Conservation (phyloP, 2,329 filamentous ascomycete species). For the Endoconidiophora polonica region DNA sequence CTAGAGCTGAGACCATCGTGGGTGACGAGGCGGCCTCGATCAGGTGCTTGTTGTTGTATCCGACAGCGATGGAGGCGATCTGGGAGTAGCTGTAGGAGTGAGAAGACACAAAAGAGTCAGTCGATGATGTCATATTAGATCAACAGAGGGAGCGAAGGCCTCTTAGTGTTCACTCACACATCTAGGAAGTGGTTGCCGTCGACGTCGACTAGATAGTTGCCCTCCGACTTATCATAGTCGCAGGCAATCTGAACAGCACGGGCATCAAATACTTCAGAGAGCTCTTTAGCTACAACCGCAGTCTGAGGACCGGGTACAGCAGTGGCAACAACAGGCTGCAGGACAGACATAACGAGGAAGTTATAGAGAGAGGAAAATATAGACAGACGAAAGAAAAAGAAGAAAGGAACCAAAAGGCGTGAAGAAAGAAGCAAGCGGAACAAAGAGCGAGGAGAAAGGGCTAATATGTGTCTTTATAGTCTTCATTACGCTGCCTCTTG, state of each 20-base stretch:
- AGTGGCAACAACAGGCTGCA: constrained; percentile 21
- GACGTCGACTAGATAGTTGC: constrained; percentile 35
- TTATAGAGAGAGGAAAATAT: constrained; percentile 8
- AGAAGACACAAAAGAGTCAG: neutral
- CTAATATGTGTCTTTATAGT: neutral
- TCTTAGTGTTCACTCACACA: constrained; percentile 22
- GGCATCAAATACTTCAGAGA: constrained; percentile 34
- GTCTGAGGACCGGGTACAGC: constrained; percentile 26
- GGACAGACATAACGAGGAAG: constrained; percentile 12
- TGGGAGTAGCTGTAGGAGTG: constrained; percentile 52
- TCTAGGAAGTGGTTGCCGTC: constrained; percentile 34
- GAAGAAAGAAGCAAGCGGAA: neutral
- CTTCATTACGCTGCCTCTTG: too few species aligned
- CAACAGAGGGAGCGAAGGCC: neutral
- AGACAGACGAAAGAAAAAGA: neutral
- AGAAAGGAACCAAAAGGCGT: neutral
- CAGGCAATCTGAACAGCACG: constrained; percentile 35
- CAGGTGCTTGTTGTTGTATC: constrained; percentile 78
- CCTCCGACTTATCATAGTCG: constrained; percentile 34
- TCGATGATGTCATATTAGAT: constrained; percentile 1
- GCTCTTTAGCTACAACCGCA: constrained; percentile 24
- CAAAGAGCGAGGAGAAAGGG: neutral
- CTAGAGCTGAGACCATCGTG: constrained; percentile 63
- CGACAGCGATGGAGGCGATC: constrained; percentile 81
- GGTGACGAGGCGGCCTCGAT: constrained; percentile 52